Evolutionary conservation across 768 basidiomycete species (phyloP).

Genomic region (Thelephora ganbajun): DNA sequence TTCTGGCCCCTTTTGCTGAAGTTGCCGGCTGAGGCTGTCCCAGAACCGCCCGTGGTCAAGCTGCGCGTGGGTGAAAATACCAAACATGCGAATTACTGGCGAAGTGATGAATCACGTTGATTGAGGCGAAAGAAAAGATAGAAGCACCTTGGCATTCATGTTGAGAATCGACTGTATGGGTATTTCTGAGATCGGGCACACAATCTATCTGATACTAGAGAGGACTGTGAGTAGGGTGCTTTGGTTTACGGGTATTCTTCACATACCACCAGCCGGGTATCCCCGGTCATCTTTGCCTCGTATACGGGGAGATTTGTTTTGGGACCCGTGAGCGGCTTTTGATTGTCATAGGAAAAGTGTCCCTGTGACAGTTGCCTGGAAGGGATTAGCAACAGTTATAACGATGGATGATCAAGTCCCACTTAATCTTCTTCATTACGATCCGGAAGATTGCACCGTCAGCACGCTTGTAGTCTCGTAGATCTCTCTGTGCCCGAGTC

Average conservation of each 20-base stretch:
- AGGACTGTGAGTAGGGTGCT: background rate
- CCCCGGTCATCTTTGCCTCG: conserved; percentile 47
- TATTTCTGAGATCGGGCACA: conserved; percentile 4
- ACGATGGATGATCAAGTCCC: conserved; percentile 5
- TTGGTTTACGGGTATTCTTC: background rate
- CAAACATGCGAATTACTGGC: conserved; percentile 32
- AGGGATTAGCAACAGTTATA: background rate
- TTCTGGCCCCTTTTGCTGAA: conserved; percentile 28
- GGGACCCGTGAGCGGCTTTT: conserved; percentile 36
- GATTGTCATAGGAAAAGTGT: conserved; percentile 51
- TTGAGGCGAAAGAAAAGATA: background rate
- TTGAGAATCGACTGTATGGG: background rate
- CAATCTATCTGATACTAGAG: conserved; percentile 16
- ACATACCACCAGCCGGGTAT: conserved; percentile 14
- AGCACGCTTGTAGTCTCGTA: conserved; percentile 32
- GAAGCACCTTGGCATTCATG: background rate
- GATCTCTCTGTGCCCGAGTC: conserved; percentile 30
- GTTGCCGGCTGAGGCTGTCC: conserved; percentile 28
- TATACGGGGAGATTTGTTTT: conserved; percentile 39
- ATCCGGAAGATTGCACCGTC: conserved; percentile 35
- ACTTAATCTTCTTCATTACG: conserved; percentile 60
- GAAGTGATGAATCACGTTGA: background rate
- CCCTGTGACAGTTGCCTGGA: conserved; percentile 52
- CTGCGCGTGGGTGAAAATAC: conserved; percentile 33
- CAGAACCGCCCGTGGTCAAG: conserved; percentile 26